Evolutionary conservation across 1,284 basidiomycete species (phyloP), one percentile per base, ranked within the genome.

Genomic region (Earliella scabrosa): DNA sequence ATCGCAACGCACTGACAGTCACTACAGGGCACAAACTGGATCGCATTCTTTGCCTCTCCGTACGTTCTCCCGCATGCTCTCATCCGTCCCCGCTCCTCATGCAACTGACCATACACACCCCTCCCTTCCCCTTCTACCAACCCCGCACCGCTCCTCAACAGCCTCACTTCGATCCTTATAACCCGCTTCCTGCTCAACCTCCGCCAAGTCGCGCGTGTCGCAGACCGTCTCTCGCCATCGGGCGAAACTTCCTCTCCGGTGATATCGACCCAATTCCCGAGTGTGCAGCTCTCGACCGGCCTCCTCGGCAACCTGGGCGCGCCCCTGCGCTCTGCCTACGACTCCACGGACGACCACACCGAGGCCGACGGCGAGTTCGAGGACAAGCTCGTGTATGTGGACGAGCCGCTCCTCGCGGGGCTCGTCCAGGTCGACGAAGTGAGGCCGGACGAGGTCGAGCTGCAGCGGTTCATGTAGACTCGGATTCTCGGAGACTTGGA

Each of bases 181-280:
- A 54, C 60, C 2, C 56, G 60, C 10, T 59, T 62, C 34, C 53
- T 62, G 18, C 57, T 62, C 31, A 56, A 59, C 31, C 54, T 62
- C 3, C 56, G 54, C n/a, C 41, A 49, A 16, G 45, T 58, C 18
- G 60, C 50, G 2, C 38, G 45, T 13, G 4, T n/a, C 16, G 35
- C 50, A 16, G 24, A 51, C 18, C 14, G 40, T 14, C 20, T 13
- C 10, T 14, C 31, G 3, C 8, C 41, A 10, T 10, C 21, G 2
- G 38, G 40, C 27, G 24, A 40, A 3, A 31, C 52, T 3, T 20
- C 14, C 1, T 32, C 48, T 3, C 39, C 39, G 16, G 21, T 51
- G 26, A 54, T 58, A 16, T 54, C 57, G 14, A 54, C 52, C 4
- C 24, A 16, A 18, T 34, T 55, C 36, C 35, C 48, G 16, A 54